phyloP scores from a whole-genome alignment of 495 filamentous ascomycete species.

The Ascobolus immersus region DNA sequence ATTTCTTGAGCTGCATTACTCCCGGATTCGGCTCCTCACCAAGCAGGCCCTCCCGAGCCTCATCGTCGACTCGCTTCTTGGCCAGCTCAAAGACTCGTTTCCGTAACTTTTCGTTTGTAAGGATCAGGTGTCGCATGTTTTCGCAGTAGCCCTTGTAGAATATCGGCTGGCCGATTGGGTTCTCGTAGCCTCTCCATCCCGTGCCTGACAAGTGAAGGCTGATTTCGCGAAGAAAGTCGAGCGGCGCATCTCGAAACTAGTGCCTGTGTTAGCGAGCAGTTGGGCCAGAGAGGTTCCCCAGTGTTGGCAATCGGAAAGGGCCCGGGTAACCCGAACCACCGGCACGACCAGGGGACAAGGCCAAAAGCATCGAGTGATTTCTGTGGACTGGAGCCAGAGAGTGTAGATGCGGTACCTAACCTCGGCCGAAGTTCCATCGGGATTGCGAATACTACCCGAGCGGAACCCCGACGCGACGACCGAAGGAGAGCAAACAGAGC shows the following conservation, averaged over 20 bases:
- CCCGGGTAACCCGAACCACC: background rate
- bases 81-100: conserved; percentile 52
- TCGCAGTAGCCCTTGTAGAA: conserved; percentile 85
- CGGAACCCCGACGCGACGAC: background rate
- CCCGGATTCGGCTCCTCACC: conserved; percentile 22
- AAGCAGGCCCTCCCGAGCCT: conserved; percentile 49
- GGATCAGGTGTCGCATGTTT: conserved; percentile 51
- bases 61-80: conserved; percentile 39
- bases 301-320: background rate
- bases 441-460: conserved; percentile 7
- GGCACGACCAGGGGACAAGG: background rate
- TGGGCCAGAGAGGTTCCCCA: conserved; percentile 2
- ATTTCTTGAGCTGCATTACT: conserved; percentile 30
- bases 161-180: conserved; percentile 68
- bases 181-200: conserved; percentile 83
- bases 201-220: conserved; percentile 69
- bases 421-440: conserved; percentile 13
- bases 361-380: background rate
- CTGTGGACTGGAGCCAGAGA: background rate
- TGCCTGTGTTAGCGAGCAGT: no score
- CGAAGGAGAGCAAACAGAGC: background rate
- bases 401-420: background rate
- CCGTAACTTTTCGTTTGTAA: conserved; percentile 50
- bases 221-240: conserved; percentile 78
- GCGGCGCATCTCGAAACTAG: conserved; percentile 31